These are phyloP conservation scores for Epicoccum nigrum DNA, from an alignment of 2,329 filamentous ascomycete species.

Conservation along the genomic window DNA sequence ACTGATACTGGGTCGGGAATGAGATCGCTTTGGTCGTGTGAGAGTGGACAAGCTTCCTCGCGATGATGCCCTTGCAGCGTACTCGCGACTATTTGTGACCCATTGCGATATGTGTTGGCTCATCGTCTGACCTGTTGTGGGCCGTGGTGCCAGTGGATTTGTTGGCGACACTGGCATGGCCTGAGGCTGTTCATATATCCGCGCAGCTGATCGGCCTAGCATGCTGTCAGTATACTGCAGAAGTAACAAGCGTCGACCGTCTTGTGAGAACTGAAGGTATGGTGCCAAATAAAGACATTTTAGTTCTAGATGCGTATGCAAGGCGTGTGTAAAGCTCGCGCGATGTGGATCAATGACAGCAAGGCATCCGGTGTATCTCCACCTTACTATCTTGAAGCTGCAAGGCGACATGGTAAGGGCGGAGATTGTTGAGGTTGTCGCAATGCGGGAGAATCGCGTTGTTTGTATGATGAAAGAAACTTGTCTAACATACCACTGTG, in stretches of 20 bases:
- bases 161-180: slow-evolving; percentile 34
- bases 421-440: not conserved
- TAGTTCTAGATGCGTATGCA: slow-evolving; percentile 6
- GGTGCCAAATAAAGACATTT: not conserved
- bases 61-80: slow-evolving; percentile 44
- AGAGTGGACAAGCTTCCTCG: slow-evolving; percentile 42
- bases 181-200: slow-evolving; percentile 42
- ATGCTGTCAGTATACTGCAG: not conserved
- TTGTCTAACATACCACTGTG: slow-evolving; percentile 37
- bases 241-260: not conserved
- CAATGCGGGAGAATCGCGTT: slow-evolving; percentile 4
- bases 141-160: slow-evolving; percentile 27
- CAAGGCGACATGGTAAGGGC: slow-evolving; percentile 8
- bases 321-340: slow-evolving; percentile 9
- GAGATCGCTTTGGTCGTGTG: slow-evolving; percentile 38
- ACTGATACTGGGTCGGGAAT: slow-evolving; percentile 45
- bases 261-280: not conserved
- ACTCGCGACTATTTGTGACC: slow-evolving; percentile 43
- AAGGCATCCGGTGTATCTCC: slow-evolving; percentile 16
- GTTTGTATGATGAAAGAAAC: slow-evolving; percentile 10
- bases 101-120: slow-evolving; percentile 46
- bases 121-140: slow-evolving; percentile 45
- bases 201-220: slow-evolving; percentile 7
- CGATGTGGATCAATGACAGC: slow-evolving; percentile 18
- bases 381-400: slow-evolving; percentile 4